A percentile compares a stretch with the other conserved stretches of the same genome.
phyloP scores from a whole-genome alignment of 2,329 filamentous ascomycete species.

The Venturia aucupariae region DNA sequence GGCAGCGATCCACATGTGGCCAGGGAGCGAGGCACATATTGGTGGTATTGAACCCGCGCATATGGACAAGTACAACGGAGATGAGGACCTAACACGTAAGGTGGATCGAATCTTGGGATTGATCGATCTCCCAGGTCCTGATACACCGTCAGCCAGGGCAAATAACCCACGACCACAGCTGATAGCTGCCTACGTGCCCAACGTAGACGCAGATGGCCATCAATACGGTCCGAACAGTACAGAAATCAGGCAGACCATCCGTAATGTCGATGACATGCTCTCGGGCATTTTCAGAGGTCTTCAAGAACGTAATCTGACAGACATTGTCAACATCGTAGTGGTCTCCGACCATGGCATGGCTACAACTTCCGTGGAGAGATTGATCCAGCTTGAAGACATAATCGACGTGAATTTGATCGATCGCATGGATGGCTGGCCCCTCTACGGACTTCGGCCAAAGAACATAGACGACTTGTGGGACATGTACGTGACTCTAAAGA shows the following conservation, averaged over 20 bases:
- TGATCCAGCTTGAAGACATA: conserved; percentile 85
- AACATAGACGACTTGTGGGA: conserved; percentile 53
- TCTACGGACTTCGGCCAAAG: conserved; percentile 80
- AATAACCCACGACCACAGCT: conserved; percentile 65
- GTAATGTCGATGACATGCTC: conserved; percentile 73
- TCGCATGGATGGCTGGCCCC: conserved; percentile 87
- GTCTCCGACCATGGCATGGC: conserved; percentile 99
- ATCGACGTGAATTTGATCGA: conserved; percentile 69
- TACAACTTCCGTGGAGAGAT: conserved; percentile 68
- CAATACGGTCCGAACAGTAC: conserved; percentile 90
- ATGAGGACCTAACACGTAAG: conserved; percentile 66
- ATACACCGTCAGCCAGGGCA: conserved; percentile 43
- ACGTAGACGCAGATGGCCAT: conserved; percentile 83
- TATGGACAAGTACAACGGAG: conserved; percentile 74
- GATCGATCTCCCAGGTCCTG: conserved; percentile 69
- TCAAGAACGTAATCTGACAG: conserved; percentile 70
- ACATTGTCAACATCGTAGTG: conserved; percentile 88
- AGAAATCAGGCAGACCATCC: conserved; percentile 71
- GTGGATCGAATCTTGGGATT: conserved; percentile 71
- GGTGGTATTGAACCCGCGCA: conserved; percentile 65
- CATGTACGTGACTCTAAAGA: conserved; percentile 52
- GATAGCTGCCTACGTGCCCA: conserved; percentile 88
- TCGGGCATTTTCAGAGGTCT: conserved; percentile 66
- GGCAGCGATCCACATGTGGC: conserved; percentile 96
- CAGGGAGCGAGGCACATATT: conserved; percentile 84